Conservation (phyloP, 2,329 filamentous ascomycete species). For the Claviceps sorghi region DNA sequence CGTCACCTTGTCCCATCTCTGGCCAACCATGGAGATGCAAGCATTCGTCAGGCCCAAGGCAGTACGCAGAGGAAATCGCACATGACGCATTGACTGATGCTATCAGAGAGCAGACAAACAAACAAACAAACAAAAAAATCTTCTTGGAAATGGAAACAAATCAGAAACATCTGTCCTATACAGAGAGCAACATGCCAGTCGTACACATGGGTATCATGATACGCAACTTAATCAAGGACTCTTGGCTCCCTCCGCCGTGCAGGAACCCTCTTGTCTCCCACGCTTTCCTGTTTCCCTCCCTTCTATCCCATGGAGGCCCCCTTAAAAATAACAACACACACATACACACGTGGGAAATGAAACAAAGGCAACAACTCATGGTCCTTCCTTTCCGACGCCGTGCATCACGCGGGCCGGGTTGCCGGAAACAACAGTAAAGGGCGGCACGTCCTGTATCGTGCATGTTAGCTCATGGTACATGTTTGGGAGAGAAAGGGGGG, state of each 20-base stretch:
- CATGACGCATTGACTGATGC: not conserved
- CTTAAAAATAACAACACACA: not conserved
- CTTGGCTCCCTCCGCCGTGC: not conserved
- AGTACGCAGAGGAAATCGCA: not conserved
- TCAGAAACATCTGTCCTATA: conserved; percentile 4
- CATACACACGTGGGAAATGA: not conserved
- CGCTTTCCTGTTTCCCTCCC: not conserved
- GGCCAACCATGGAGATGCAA: not conserved
- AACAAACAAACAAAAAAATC: not conserved
- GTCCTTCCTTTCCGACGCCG: conserved; percentile 21
- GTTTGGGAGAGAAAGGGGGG: not conserved
- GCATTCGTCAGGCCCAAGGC: not conserved
- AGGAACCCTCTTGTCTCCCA: not conserved
- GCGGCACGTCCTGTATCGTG: conserved; percentile 42
- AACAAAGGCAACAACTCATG: conserved; percentile 9
- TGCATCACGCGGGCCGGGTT: conserved; percentile 50
- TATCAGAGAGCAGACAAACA: no score
- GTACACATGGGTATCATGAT: conserved; percentile 18
- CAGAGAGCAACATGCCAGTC: conserved; percentile 7
- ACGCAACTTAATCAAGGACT: conserved; percentile 7
- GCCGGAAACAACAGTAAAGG: conserved; percentile 54
- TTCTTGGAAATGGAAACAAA: not conserved
- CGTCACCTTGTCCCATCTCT: not conserved
- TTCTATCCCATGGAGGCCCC: not conserved
- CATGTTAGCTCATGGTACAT: not conserved